These are phyloP conservation scores for Lachancea lanzarotensis DNA, from an alignment of 805 yeast genomes.

Conservation along the genomic window DNA sequence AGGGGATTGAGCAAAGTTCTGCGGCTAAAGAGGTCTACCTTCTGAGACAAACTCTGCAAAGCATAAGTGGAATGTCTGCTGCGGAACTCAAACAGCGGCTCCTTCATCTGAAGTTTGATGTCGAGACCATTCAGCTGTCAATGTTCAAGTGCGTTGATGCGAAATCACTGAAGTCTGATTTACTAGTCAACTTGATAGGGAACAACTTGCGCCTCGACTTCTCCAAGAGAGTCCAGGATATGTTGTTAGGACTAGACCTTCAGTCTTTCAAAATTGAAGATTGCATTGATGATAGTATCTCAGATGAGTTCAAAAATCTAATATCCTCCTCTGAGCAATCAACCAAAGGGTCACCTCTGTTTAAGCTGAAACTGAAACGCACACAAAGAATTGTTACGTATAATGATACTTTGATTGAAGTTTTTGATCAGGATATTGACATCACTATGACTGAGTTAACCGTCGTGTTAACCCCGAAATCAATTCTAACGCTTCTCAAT, in stretches of 20 bases:
- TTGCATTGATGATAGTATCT: slow-evolving; percentile 55
- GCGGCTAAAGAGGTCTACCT: slow-evolving; percentile 22
- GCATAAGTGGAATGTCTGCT: slow-evolving; percentile 38
- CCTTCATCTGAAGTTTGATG: slow-evolving; percentile 67
- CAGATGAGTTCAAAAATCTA: slow-evolving; percentile 59
- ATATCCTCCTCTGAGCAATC: slow-evolving; percentile 57
- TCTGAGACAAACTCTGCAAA: slow-evolving; percentile 14
- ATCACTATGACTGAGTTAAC: slow-evolving; percentile 73
- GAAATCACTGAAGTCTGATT: slow-evolving; percentile 52
- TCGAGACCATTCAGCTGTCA: slow-evolving; percentile 56
- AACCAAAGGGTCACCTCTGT: slow-evolving; percentile 36
- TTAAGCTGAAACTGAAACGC: slow-evolving; percentile 53
- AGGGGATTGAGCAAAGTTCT: neutral
- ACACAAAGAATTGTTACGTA: slow-evolving; percentile 53
- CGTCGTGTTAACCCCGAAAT: slow-evolving; percentile 68
- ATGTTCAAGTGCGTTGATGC: slow-evolving; percentile 63
- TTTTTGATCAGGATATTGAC: slow-evolving; percentile 69
- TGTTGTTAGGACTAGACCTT: slow-evolving; percentile 60
- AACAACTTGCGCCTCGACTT: slow-evolving; percentile 56
- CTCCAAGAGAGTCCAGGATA: slow-evolving; percentile 49
- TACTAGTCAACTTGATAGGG: slow-evolving; percentile 67
- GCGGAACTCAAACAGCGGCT: slow-evolving; percentile 49
- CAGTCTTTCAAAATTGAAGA: slow-evolving; percentile 69
- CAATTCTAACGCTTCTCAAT: slow-evolving; percentile 70
- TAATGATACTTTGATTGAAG: slow-evolving; percentile 47